Evolutionary conservation across 495 filamentous ascomycete genomes (phyloP).

Genomic region (Penicillium bialowiezense): DNA sequence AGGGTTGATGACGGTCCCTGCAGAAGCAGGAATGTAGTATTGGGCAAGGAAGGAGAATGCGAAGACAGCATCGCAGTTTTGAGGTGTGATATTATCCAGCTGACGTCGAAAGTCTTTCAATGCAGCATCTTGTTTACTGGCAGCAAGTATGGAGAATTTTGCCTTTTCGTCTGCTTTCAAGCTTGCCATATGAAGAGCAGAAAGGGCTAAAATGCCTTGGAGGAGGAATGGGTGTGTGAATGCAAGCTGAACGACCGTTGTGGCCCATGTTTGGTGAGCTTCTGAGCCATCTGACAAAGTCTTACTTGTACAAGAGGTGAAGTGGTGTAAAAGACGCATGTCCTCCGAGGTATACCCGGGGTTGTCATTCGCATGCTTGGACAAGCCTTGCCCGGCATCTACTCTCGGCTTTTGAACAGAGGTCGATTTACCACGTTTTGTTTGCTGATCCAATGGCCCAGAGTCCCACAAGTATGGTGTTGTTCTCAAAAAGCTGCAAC

Average conservation of each 20-base stretch:
- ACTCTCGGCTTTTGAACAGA: not conserved
- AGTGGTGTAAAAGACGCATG: not conserved
- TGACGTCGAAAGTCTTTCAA: not conserved
- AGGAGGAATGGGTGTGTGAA: not conserved
- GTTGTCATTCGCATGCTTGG: not conserved
- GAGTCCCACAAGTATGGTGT: not conserved
- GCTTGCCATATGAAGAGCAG: not conserved
- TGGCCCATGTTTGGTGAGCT: not conserved
- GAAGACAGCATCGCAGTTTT: not conserved
- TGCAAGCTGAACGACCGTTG: not conserved
- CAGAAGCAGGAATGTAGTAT: conserved; percentile 2
- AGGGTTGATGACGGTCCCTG: not conserved
- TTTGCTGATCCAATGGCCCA: not conserved
- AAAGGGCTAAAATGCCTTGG: not conserved
- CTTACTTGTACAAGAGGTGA: not conserved
- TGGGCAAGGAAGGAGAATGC: not conserved
- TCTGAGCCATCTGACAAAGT: not conserved
- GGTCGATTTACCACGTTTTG: not conserved
- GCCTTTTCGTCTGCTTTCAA: not conserved
- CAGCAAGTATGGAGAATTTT: not conserved
- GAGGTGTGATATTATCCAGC: not conserved
- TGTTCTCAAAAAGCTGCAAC: not conserved
- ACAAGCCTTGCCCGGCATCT: not conserved
- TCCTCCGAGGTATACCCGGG: not conserved
- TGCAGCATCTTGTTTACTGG: not conserved